phyloP scores from a whole-genome alignment of 495 filamentous ascomycete genomes.

The Bathelium albidoporum region DNA sequence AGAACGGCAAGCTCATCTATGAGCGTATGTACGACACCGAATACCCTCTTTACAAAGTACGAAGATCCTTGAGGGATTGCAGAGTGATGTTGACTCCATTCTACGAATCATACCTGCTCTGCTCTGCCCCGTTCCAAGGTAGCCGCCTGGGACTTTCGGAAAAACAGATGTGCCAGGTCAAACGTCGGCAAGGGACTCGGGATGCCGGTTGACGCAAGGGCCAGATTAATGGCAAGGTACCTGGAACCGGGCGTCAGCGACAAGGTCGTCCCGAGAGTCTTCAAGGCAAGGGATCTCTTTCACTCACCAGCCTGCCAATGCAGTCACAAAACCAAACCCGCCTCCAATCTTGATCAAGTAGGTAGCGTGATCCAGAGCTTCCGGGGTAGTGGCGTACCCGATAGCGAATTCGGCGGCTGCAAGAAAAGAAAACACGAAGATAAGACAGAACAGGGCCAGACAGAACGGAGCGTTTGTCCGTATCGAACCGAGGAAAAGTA shows the following conservation, averaged over 20 bases:
- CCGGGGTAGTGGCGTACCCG: conserved; percentile 7
- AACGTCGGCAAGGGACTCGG: conserved; percentile 14
- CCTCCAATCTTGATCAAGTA: conserved; percentile 16
- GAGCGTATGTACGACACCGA: background rate
- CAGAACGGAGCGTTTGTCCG: conserved; percentile 17
- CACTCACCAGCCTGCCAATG: conserved; percentile 18
- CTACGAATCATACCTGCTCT: background rate
- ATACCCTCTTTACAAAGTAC: background rate
- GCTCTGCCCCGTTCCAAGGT: background rate
- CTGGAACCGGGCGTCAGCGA: background rate
- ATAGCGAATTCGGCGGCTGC: conserved; percentile 18
- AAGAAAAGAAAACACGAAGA: conserved; percentile 21
- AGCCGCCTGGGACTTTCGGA: conserved; percentile 3
- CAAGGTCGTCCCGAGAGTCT: background rate
- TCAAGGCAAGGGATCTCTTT: background rate
- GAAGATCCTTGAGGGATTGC: too few species aligned
- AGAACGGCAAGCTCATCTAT: background rate
- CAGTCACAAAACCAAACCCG: conserved; percentile 18
- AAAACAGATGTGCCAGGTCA: conserved; percentile 11
- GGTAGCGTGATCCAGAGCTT: conserved; percentile 9
- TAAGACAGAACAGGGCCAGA: conserved; percentile 18
- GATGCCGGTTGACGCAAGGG: conserved; percentile 12
- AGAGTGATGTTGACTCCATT: too few species aligned
- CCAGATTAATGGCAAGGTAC: conserved; percentile 12
- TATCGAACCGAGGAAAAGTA: conserved; percentile 15